Base-by-base conservation (phyloP, 805 yeast genomes). In the Lipomyces sp. region DNA sequence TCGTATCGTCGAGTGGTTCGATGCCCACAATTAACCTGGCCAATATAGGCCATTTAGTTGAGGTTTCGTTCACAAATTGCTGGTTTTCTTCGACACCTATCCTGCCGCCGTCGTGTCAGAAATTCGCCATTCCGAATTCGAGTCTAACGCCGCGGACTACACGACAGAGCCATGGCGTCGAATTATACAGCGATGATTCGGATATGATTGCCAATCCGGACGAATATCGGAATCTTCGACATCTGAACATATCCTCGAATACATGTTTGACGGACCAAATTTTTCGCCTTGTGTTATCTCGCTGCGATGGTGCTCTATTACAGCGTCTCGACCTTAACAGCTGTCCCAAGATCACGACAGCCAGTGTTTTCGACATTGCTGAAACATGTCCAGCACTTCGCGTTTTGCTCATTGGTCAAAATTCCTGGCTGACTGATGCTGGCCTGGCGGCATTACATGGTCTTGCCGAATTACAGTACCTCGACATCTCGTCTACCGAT, bases 401-500 rank as follows among this genome's bases (percentile, higher is more conserved):
- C 11, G 29, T n/a, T 11, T 33, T 63, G 35, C 39, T 50, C 53
- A 54, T 63, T 48, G 58, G 65, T 32, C n/a, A 30, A 29, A 63
- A 63, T 29, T 34, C 58, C 32, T 63, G 62, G 48, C 62, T 63
- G 3, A 58, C 48, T 5, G 58, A 53, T 32, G 5, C 45, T 7
- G 65, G 29, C 4, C 55, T 42, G 2, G 18, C 29, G 4, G 65
- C 53, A n/a, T 37, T 63, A 15, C 53, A 37, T 50, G 13, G 30
- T 29, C 55, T 58, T 13, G 24, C 34, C 29, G 35, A 51, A 4
- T 54, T 63, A 7, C 62, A 63, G 42, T 58, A 63, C 55, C 50
- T 63, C 35, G 65, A 63, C 57, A 53, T 58, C 32, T 58, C 62
- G 8, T 37, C 33, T 39, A 58, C 65, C 29, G 18, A 37, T 7